Percentiles rank a stretch among this genome's conserved stretches.
Evolutionary conservation across 2,329 filamentous ascomycete species (phyloP).

Genomic region (Aspergillus glaucus): DNA sequence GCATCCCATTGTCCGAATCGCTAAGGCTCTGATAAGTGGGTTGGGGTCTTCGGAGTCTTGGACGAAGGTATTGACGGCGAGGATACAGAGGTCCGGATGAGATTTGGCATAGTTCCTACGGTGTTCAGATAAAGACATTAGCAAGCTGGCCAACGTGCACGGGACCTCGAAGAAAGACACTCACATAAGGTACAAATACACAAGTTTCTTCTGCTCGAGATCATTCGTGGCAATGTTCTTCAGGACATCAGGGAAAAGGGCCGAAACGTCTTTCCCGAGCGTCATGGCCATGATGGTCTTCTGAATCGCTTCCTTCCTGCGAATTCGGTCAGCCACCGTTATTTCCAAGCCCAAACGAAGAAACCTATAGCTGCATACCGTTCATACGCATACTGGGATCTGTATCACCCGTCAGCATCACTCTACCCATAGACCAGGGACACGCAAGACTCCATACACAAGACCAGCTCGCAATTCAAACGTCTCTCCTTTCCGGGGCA

Average conservation of each 20-base stretch:
- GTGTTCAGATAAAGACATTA: constrained; percentile 10
- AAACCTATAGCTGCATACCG: constrained; percentile 41
- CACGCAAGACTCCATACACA: constrained; percentile 47
- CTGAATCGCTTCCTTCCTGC: constrained; percentile 91
- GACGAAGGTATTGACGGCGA: constrained; percentile 98
- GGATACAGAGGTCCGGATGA: constrained; percentile 94
- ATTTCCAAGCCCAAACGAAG: background rate
- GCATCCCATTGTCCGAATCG: constrained; percentile 97
- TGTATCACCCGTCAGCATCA: constrained; percentile 34
- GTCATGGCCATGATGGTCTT: constrained; percentile 99
- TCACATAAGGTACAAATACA: constrained; percentile 95
- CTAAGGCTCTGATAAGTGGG: constrained; percentile 85
- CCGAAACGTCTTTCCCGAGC: constrained; percentile 94
- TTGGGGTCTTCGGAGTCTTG: constrained; percentile 99
- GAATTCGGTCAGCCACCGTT: background rate
- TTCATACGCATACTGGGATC: constrained; percentile 98
- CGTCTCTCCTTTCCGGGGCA: constrained; percentile 93
- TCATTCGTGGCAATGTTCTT: constrained; percentile 97
- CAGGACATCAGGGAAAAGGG: constrained; percentile 91
- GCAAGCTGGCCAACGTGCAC: constrained; percentile 1
- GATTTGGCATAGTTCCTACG: constrained; percentile 97
- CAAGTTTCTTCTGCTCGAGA: constrained; percentile 97
- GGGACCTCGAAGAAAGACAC: constrained; percentile 19
- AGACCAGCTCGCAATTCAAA: constrained; percentile 93
- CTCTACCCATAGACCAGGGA: constrained; percentile 8